These are phyloP conservation scores for Aspergillus campestris DNA, from an alignment of 495 filamentous ascomycete genomes.

Conservation along the genomic window DNA sequence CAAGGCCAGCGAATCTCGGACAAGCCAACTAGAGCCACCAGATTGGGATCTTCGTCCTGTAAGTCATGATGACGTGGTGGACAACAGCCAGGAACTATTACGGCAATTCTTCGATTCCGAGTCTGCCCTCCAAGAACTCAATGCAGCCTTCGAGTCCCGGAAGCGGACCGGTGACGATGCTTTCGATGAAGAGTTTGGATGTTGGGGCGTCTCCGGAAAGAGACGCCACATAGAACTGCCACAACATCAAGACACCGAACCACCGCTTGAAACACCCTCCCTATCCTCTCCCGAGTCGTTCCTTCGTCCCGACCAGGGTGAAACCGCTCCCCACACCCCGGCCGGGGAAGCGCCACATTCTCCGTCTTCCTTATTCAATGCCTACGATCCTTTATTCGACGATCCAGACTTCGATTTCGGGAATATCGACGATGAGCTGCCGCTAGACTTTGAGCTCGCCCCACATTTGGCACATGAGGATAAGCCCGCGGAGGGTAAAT, in stretches of 20 bases:
- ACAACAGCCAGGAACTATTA: slow-evolving; percentile 5
- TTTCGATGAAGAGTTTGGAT: slow-evolving; percentile 9
- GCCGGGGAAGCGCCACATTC: slow-evolving; percentile 9
- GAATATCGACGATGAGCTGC: not conserved
- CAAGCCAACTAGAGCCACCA: not conserved
- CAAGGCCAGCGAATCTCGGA: not conserved
- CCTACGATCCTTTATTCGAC: slow-evolving; percentile 14
- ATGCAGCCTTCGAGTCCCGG: slow-evolving; percentile 10
- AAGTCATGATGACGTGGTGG: not conserved
- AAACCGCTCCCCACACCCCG: slow-evolving; percentile 12
- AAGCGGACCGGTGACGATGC: slow-evolving; percentile 18
- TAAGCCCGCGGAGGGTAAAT: not conserved
- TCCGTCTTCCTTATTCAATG: slow-evolving; percentile 14
- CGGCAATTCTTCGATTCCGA: slow-evolving; percentile 17
- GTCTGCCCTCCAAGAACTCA: slow-evolving; percentile 12
- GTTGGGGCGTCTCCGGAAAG: slow-evolving; percentile 10
- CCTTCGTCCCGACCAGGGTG: slow-evolving; percentile 5
- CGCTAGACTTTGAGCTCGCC: slow-evolving; percentile 2
- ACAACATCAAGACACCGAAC: not conserved
- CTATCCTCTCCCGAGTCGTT: slow-evolving; percentile 15
- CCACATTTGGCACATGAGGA: not conserved
- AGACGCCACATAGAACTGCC: slow-evolving; percentile 7
- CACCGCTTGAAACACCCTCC: slow-evolving; percentile 15
- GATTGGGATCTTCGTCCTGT: not conserved
- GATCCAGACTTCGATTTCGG: slow-evolving; percentile 8